phyloP scores from a whole-genome alignment of 495 filamentous ascomycete genomes.

The Penicillium dipodomyicola region DNA sequence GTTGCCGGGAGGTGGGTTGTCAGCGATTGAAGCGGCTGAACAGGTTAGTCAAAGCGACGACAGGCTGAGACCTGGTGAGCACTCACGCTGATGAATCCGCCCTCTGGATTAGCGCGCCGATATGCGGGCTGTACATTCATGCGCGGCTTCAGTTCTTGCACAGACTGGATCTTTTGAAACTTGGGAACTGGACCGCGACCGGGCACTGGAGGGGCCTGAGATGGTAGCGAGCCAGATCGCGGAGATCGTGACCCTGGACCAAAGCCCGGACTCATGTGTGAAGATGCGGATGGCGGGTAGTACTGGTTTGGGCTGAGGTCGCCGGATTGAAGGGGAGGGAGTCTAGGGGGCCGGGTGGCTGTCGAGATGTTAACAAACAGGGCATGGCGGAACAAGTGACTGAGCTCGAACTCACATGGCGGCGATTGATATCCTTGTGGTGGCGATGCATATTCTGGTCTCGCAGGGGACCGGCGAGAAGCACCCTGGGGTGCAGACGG shows the following conservation, averaged over 20 bases:
- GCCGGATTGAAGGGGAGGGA: constrained; percentile 70
- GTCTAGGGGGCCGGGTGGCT: constrained; percentile 43
- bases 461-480: constrained; percentile 58
- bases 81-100: constrained; percentile 96
- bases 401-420: constrained; percentile 46
- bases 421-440: constrained; percentile 65
- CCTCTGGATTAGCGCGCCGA: constrained; percentile 91
- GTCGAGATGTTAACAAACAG: constrained; percentile 15
- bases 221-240: constrained; percentile 45
- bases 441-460: constrained; percentile 56
- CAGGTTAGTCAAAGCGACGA: constrained; percentile 14
- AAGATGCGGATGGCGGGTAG: constrained; percentile 67
- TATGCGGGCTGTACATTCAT: constrained; percentile 86
- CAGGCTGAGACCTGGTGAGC: constrained; percentile 1
- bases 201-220: constrained; percentile 42
- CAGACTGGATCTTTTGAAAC: constrained; percentile 71
- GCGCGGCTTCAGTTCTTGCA: constrained; percentile 74
- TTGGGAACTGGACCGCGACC: constrained; percentile 79
- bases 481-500: constrained; percentile 33
- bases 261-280: constrained; percentile 69
- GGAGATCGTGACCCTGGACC: constrained; percentile 73
- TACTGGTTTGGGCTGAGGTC: constrained; percentile 60
- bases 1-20: constrained; percentile 91
- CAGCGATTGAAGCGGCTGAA: constrained; percentile 89
- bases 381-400: background rate